Evolutionary conservation across 2,329 filamentous ascomycete genomes (phyloP), one percentile per base, ranked within the genome.

Genomic region (Sporothrix mexicana): DNA sequence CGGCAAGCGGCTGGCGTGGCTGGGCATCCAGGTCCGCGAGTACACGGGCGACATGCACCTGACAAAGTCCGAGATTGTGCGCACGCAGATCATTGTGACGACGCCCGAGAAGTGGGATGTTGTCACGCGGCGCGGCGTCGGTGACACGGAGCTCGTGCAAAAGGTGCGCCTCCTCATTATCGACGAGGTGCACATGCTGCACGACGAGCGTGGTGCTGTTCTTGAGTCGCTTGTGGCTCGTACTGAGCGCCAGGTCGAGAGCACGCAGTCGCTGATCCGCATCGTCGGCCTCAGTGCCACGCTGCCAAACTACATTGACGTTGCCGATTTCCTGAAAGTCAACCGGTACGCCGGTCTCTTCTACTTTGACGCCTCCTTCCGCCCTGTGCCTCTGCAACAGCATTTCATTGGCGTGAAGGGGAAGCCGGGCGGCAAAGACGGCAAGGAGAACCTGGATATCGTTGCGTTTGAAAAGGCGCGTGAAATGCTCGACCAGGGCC

Each of bases 101-200:
- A 99, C 96, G 0, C 96, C 96, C 49, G 96, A 99, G 83, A 99
- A 99, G 82, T 99, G 97, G 97, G 96, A 99, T 80, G 96, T 99
- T 0, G 93, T 99, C 5, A 99, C 96, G 2, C 88, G 96, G 74
- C 99, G 98, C 82, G 97, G 95, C 72, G 98, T 95, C 0, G 96
- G 97, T 17, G 96, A 99, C 79, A 98, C 96, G 0, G 96, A 98
- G 80, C 88, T 99, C 2, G 97, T 99, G 15, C 96, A 99, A 78
- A 99, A 99, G 80, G 96, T 99, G 30, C 90, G 95, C 12, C 86
- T 99, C 1, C 87, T 99, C 74, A 98, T 99, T 78, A 98, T 99
- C 75, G 96, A 99, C 81, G 96, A 99, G 83, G 96, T 99, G 0
- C 96, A 99, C 80, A 99, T 99, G 97, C 91, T 99, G 78, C 97